These are phyloP conservation scores for Castanospermum australe DNA, from an alignment of 306 rosid genomes.

Conservation along the genomic window DNA sequence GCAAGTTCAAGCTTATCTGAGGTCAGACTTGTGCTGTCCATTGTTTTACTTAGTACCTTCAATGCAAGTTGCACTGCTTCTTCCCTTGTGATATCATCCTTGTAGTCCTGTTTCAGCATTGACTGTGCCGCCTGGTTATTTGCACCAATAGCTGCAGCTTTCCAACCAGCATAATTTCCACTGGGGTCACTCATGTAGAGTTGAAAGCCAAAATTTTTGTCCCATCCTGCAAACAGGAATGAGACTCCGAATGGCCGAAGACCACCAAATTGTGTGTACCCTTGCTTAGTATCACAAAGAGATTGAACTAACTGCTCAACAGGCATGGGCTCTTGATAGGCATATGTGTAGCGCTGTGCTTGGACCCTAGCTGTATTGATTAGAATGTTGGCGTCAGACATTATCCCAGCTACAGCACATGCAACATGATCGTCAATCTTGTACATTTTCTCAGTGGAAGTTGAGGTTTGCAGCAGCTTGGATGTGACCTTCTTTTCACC, in stretches of 20 bases:
- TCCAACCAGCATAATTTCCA: slow-evolving; percentile 58
- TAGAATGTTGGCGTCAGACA: slow-evolving; percentile 57
- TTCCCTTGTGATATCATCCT: slow-evolving; percentile 50
- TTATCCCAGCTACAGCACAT: slow-evolving; percentile 55
- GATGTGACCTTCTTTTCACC: slow-evolving; percentile 61
- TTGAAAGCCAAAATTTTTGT: slow-evolving; percentile 50
- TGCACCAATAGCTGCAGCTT: slow-evolving; percentile 54
- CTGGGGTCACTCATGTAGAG: slow-evolving; percentile 62
- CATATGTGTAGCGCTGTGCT: slow-evolving; percentile 48
- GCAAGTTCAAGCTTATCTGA: slow-evolving; percentile 52
- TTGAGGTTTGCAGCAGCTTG: slow-evolving; percentile 52
- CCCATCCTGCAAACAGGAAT: slow-evolving; percentile 55
- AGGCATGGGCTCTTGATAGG: slow-evolving; percentile 59
- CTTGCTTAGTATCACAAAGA: slow-evolving; percentile 55
- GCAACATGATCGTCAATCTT: slow-evolving; percentile 58
- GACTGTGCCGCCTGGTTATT: slow-evolving; percentile 54
- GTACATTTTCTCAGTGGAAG: slow-evolving; percentile 57
- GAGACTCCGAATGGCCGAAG: slow-evolving; percentile 54
- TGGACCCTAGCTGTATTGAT: slow-evolving; percentile 55
- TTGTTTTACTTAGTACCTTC: slow-evolving; percentile 53
- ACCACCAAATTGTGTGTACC: slow-evolving; percentile 54
- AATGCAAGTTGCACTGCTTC: slow-evolving; percentile 55
- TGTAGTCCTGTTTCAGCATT: slow-evolving; percentile 54
- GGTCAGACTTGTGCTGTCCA: slow-evolving; percentile 52
- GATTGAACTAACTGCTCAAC: slow-evolving; percentile 55